Conservation (phyloP, 2,329 filamentous ascomycete species). For the Colletotrichum gigasporum region DNA sequence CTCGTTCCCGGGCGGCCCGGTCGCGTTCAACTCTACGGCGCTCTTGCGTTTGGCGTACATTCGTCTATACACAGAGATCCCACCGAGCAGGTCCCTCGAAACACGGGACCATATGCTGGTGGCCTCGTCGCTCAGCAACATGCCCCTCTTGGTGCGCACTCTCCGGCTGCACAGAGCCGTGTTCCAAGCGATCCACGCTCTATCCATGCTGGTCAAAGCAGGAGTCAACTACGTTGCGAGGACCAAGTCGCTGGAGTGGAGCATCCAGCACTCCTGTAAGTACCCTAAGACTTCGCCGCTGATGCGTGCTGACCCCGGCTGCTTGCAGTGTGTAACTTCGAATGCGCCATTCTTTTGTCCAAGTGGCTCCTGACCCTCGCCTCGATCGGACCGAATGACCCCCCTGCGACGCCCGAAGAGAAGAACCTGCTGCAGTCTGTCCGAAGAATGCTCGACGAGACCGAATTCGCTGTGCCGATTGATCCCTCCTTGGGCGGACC, state of each 20-base stretch:
- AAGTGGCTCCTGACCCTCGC: constrained; percentile 69
- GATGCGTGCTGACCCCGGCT: constrained; percentile 31
- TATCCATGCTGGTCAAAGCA: constrained; percentile 72
- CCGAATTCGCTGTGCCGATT: constrained; percentile 68
- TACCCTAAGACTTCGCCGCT: constrained; percentile 26
- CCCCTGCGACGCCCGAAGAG: constrained; percentile 61
- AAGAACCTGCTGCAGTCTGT: constrained; percentile 64
- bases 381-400: constrained; percentile 59
- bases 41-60: constrained; percentile 70
- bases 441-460: constrained; percentile 68
- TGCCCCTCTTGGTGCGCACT: constrained; percentile 67
- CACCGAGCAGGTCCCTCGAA: constrained; percentile 69
- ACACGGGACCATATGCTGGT: constrained; percentile 71
- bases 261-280: constrained; percentile 69
- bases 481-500: constrained; percentile 62
- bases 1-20: constrained; percentile 63
- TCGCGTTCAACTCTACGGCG: constrained; percentile 74
- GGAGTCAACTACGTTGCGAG: constrained; percentile 71
- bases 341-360: constrained; percentile 68
- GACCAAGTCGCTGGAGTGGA: constrained; percentile 70
- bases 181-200: constrained; percentile 73
- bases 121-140: constrained; percentile 67
- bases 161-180: constrained; percentile 70
- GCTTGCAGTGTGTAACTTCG: constrained; percentile 65
- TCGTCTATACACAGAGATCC: constrained; percentile 72